These are phyloP conservation scores for Syzygium malaccense DNA, from an alignment of 441 rosid genomes.

Conservation along the genomic window DNA sequence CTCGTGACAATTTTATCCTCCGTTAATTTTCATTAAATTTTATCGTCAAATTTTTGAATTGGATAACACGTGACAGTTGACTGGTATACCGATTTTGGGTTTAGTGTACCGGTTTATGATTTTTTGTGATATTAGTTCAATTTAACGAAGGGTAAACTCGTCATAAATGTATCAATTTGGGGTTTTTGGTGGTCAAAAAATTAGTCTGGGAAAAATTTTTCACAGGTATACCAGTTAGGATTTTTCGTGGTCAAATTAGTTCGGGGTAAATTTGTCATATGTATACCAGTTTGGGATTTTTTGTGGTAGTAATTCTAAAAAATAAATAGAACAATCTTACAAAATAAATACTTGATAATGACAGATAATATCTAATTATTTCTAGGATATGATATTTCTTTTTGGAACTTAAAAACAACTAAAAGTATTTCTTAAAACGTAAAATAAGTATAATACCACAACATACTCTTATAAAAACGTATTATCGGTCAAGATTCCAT, in stretches of 20 bases:
- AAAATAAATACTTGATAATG: background rate
- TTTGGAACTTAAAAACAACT: background rate
- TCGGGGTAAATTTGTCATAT: too few species aligned
- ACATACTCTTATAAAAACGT: background rate
- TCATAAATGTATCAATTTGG: too few species aligned
- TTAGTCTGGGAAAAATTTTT: too few species aligned
- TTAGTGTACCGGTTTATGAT: too few species aligned
- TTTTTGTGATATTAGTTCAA: too few species aligned
- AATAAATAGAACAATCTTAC: background rate
- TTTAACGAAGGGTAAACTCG: too few species aligned
- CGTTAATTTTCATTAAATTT: too few species aligned
- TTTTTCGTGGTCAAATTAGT: too few species aligned
- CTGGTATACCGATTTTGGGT: rapidly evolving
- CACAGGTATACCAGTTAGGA: rapidly evolving
- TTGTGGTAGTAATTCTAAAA: background rate
- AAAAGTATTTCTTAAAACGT: background rate
- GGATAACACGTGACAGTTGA: too few species aligned
- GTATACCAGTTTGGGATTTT: too few species aligned
- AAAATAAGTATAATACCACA: background rate
- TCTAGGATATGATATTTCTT: background rate
- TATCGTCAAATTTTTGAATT: too few species aligned
- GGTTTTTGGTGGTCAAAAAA: rapidly evolving
- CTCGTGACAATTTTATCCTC: too few species aligned
- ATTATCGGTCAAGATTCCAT: background rate
- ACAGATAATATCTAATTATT: background rate